A percentile compares a stretch with the other conserved stretches of the same genome.
These are phyloP conservation scores for Aspergillus quadrilineatus DNA, from an alignment of 2,329 filamentous ascomycete species.

Conservation along the genomic window DNA sequence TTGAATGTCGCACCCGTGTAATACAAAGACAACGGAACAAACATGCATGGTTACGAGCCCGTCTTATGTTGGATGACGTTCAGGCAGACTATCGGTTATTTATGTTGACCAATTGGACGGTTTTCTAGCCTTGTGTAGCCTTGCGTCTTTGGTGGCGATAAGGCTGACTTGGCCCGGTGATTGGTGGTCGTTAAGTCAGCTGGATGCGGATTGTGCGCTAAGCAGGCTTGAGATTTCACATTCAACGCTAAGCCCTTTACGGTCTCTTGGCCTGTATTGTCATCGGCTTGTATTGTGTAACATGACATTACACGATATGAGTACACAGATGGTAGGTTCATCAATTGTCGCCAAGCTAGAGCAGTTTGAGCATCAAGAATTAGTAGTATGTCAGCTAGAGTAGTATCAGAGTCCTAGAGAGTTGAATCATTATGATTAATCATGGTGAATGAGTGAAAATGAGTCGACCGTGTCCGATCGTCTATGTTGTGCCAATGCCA, in stretches of 20 bases:
- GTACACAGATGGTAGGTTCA: neutral
- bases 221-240: neutral
- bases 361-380: neutral
- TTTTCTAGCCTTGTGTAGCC: neutral
- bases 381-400: neutral
- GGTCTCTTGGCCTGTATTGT: constrained; percentile 7
- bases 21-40: constrained; percentile 4
- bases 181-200: constrained; percentile 18
- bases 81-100: constrained; percentile 8
- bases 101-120: constrained; percentile 13
- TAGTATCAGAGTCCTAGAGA: neutral
- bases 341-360: neutral
- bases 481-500: constrained; percentile 11
- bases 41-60: neutral
- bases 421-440: neutral
- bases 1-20: neutral
- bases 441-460: neutral
- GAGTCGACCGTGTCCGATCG: neutral
- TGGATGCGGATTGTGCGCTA: constrained; percentile 9
- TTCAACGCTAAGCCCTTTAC: neutral
- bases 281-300: neutral
- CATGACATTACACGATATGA: neutral
- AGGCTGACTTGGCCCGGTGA: neutral
- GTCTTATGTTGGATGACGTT: constrained; percentile 10
- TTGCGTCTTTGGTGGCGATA: constrained; percentile 10